Conservation (phyloP, 768 basidiomycete species). For the Lenzites betulinus region DNA sequence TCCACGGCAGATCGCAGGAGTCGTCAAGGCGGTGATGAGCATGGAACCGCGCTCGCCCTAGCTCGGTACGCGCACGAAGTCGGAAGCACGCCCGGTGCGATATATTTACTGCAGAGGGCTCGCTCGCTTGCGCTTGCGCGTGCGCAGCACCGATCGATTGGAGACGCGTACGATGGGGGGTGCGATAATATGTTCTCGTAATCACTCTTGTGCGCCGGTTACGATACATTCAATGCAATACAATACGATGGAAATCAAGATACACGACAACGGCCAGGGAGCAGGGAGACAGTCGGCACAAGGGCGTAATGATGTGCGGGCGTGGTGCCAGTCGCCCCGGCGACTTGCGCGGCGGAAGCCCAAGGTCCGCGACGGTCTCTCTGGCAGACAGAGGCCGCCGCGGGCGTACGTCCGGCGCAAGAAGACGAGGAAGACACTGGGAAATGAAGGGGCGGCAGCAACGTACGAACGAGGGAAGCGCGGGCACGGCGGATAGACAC, state of each 20-base stretch:
- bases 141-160: not conserved
- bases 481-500: not conserved
- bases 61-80: not conserved
- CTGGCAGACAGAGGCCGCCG: not conserved
- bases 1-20: not conserved
- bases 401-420: not conserved
- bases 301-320: too few species aligned
- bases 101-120: too few species aligned
- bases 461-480: not conserved
- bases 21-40: not conserved
- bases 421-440: not conserved
- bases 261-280: too few species aligned
- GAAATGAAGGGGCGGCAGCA: constrained; percentile 2
- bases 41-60: not conserved
- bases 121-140: too few species aligned
- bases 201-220: too few species aligned
- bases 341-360: not conserved
- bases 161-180: too few species aligned
- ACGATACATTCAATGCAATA: too few species aligned
- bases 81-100: not conserved
- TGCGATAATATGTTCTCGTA: too few species aligned
- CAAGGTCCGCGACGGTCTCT: not conserved
- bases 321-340: too few species aligned
- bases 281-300: too few species aligned
- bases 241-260: too few species aligned